These are phyloP conservation scores for Sugiyamaella castrensis DNA, from an alignment of 1,139 yeast species.

Conservation along the genomic window DNA sequence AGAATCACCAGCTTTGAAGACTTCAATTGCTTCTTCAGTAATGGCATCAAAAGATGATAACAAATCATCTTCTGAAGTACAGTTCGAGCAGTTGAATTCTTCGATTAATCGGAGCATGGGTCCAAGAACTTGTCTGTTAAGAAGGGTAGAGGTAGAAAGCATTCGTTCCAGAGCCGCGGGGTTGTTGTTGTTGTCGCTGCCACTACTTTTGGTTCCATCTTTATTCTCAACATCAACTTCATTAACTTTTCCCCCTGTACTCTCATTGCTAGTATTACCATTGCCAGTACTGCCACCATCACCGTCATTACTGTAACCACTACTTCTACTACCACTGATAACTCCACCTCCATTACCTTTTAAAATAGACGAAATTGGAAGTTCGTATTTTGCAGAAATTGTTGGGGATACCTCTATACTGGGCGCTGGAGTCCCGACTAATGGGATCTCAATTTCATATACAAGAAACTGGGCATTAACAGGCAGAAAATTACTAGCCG, in stretches of 20 bases:
- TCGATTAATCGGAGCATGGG: conserved; percentile 38
- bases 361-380: conserved; percentile 4
- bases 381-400: conserved; percentile 19
- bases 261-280: background rate
- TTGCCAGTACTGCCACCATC: background rate
- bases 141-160: conserved; percentile 32
- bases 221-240: background rate
- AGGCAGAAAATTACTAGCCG: conserved; percentile 46
- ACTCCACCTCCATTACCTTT: background rate
- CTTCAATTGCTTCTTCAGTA: conserved; percentile 42
- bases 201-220: background rate
- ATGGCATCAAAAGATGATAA: conserved; percentile 37
- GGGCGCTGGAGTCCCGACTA: conserved; percentile 40
- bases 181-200: background rate
- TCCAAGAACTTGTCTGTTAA: conserved; percentile 32
- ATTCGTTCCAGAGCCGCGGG: conserved; percentile 24
- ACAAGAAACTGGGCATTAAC: conserved; percentile 48
- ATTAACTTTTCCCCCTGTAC: conserved; percentile 9
- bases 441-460: conserved; percentile 46
- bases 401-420: conserved; percentile 27
- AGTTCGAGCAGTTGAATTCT: conserved; percentile 36
- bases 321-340: background rate
- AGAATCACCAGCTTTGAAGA: conserved; percentile 41
- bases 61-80: conserved; percentile 37
- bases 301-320: background rate